These are phyloP conservation scores for Neopestalotiopsis sp. DNA, from an alignment of 2,329 filamentous ascomycete genomes.

Conservation along the genomic window DNA sequence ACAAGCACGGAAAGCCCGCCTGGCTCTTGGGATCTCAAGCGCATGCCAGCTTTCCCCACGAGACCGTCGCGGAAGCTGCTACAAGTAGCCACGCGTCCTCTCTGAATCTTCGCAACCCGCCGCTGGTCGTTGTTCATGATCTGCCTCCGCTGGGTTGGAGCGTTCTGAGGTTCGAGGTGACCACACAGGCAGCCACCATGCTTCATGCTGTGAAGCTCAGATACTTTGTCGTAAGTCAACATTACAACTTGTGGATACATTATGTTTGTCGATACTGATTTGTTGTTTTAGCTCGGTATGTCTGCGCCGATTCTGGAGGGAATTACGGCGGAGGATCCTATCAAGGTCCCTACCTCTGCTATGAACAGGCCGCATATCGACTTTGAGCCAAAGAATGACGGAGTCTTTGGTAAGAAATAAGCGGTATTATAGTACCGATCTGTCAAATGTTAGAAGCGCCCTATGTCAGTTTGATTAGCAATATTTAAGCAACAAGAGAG, in stretches of 20 bases:
- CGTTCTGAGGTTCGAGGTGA: constrained; percentile 24
- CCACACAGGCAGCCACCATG: constrained; percentile 22
- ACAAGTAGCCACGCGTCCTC: not conserved
- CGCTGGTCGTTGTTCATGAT: constrained; percentile 23
- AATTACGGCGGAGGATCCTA: constrained; percentile 14
- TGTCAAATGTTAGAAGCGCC: too few species aligned
- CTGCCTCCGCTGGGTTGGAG: constrained; percentile 25
- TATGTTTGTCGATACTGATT: not conserved
- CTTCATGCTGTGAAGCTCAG: constrained; percentile 24
- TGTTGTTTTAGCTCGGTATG: constrained; percentile 17
- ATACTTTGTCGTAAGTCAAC: constrained; percentile 24
- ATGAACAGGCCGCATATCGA: constrained; percentile 23
- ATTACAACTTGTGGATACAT: not conserved
- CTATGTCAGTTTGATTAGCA: too few species aligned
- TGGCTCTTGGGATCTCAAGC: constrained; percentile 26
- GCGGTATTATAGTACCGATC: too few species aligned
- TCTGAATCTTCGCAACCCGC: constrained; percentile 27
- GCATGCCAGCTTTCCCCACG: constrained; percentile 16
- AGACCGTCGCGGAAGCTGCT: constrained; percentile 20
- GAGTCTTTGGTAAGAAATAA: constrained; percentile 20
- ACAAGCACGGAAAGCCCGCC: constrained; percentile 29
- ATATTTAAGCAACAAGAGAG: too few species aligned
- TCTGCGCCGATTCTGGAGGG: constrained; percentile 20
- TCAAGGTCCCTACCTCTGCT: constrained; percentile 19
- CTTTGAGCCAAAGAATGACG: constrained; percentile 25